Conservation (phyloP, 23 red algal genomes). For the Chondrus crispus region DNA sequence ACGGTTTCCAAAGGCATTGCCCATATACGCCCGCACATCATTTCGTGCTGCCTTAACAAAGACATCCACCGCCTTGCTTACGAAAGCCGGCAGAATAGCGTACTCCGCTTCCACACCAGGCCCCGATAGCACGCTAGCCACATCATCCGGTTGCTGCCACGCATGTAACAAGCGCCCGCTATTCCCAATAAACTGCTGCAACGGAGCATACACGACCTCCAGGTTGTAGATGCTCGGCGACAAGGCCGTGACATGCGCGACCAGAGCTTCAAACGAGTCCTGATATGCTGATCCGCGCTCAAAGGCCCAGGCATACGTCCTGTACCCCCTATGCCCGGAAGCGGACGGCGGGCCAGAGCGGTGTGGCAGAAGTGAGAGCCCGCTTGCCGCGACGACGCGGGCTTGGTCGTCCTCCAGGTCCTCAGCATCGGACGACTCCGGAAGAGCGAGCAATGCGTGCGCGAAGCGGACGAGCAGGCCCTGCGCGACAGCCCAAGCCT, state of each 20-base stretch:
- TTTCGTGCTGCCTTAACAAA: slow-evolving; percentile 32
- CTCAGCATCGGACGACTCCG: not conserved
- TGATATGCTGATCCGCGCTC: not conserved
- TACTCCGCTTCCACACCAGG: not conserved
- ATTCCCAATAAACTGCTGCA: slow-evolving; percentile 45
- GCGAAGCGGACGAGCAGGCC: slow-evolving; percentile 20
- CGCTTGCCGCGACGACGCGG: not conserved
- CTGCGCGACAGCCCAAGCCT: slow-evolving; percentile 33
- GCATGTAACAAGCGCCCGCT: slow-evolving; percentile 4
- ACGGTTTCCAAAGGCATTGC: slow-evolving; percentile 23
- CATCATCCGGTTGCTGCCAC: not conserved
- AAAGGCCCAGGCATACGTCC: not conserved
- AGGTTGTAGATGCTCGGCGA: slow-evolving; percentile 53
- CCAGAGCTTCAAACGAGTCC: slow-evolving; percentile 13
- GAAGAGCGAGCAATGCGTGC: slow-evolving; percentile 16
- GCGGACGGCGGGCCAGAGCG: not conserved
- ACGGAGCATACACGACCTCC: slow-evolving; percentile 34
- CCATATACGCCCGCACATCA: slow-evolving; percentile 37
- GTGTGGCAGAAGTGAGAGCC: not conserved
- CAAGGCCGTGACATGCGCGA: not conserved
- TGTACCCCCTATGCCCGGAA: not conserved
- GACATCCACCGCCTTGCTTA: slow-evolving; percentile 9
- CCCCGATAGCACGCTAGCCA: not conserved
- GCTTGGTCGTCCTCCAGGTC: too few relatives aligned
- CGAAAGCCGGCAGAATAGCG: not conserved